These are phyloP conservation scores for Collybia mongolica DNA, from an alignment of 768 basidiomycete genomes.

Conservation along the genomic window DNA sequence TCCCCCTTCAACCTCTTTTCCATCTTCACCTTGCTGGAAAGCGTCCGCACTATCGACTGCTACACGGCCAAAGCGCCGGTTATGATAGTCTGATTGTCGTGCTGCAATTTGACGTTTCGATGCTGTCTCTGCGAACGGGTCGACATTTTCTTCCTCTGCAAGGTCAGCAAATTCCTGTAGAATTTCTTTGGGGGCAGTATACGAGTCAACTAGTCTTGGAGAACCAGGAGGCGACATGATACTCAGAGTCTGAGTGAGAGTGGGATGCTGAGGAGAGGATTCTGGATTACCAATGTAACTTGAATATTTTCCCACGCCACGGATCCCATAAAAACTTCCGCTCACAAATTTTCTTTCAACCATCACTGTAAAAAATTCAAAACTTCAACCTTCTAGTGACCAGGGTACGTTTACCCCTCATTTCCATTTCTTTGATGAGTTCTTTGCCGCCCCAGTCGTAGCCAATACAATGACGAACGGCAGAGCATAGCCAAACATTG, in stretches of 20 bases:
- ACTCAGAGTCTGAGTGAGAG: conserved; percentile 21
- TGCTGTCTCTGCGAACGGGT: conserved; percentile 91
- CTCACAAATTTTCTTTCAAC: conserved; percentile 19
- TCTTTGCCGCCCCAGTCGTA: conserved; percentile 80
- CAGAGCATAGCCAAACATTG: conserved; percentile 70
- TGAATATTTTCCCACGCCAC: conserved; percentile 30
- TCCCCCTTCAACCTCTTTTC: conserved; percentile 73
- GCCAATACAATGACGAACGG: conserved; percentile 62
- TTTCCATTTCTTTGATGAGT: conserved; percentile 45
- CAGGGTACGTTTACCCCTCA: conserved; percentile 26
- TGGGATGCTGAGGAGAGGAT: not conserved
- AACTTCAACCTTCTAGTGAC: not conserved
- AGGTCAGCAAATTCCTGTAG: conserved; percentile 92
- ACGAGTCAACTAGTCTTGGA: conserved; percentile 83
- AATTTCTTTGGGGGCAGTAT: conserved; percentile 90
- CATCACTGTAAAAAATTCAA: conserved; percentile 3
- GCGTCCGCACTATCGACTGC: conserved; percentile 81
- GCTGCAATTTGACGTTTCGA: conserved; percentile 91
- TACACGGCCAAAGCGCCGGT: conserved; percentile 83
- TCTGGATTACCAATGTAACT: conserved; percentile 26
- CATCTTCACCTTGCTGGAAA: conserved; percentile 67
- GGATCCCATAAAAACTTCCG: conserved; percentile 6
- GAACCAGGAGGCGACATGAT: conserved; percentile 60
- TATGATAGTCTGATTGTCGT: conserved; percentile 94
- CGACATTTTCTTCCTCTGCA: conserved; percentile 90